Conservation (phyloP, 73 alveolate species). For the Symbiodinium natans region DNA sequence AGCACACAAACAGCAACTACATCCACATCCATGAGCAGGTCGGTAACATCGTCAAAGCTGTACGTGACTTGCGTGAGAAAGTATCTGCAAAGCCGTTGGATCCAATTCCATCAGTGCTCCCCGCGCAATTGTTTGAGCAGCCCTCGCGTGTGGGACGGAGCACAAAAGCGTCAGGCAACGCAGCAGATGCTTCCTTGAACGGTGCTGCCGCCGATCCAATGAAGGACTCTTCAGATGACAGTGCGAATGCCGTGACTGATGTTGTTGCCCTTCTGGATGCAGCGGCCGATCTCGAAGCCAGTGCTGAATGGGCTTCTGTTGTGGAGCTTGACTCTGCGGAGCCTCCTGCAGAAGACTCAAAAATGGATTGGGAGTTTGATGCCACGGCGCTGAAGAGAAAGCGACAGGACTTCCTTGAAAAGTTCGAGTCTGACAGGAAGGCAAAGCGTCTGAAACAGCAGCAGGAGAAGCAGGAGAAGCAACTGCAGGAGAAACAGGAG, state of each 20-base stretch:
- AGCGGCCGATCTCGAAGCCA: slow-evolving; percentile 70
- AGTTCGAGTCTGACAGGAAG: slow-evolving; percentile 89
- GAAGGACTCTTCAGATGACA: not conserved
- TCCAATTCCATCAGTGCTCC: slow-evolving; percentile 34
- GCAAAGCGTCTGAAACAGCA: slow-evolving; percentile 91
- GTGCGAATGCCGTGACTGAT: slow-evolving; percentile 15
- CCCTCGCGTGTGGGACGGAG: slow-evolving; percentile 33
- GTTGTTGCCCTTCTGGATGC: slow-evolving; percentile 41
- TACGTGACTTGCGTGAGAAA: slow-evolving; percentile 3
- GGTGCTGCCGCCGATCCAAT: not conserved
- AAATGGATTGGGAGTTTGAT: slow-evolving; percentile 88
- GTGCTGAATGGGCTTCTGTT: slow-evolving; percentile 65
- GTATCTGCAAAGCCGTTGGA: slow-evolving; percentile 20
- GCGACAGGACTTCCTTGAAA: slow-evolving; percentile 65
- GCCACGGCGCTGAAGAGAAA: slow-evolving; percentile 32
- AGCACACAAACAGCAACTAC: too few relatives aligned
- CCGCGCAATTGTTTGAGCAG: slow-evolving; percentile 1
- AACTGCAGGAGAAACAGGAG: slow-evolving; percentile 48
- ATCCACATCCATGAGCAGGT: slow-evolving; percentile 20
- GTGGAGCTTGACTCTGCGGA: slow-evolving; percentile 83
- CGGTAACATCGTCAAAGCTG: not conserved
- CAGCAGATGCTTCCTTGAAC: slow-evolving; percentile 3
- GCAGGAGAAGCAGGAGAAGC: slow-evolving; percentile 93
- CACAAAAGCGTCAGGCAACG: not conserved
- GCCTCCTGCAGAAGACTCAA: slow-evolving; percentile 20